Conservation (phyloP, 2,329 filamentous ascomycete species). For the Lomentospora prolificans region DNA sequence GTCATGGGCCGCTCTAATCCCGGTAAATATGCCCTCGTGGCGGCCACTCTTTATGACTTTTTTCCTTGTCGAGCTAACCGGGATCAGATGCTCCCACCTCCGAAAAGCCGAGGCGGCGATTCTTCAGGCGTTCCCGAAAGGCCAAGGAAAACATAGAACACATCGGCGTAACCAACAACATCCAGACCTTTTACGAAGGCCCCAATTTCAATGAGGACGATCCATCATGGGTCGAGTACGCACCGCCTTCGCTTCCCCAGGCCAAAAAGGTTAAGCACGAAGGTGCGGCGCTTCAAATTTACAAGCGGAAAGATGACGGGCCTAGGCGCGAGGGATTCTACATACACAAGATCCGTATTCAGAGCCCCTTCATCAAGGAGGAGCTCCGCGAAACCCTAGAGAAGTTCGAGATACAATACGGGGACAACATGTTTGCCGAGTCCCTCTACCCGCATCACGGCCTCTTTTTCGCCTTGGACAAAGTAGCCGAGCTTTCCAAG, state of each 20-base stretch:
- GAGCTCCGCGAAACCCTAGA: not conserved
- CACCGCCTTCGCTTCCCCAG: not conserved
- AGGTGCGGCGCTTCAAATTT: not conserved
- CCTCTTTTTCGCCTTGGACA: not conserved
- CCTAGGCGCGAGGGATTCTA: not conserved
- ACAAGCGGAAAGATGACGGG: not conserved
- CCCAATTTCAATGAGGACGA: not conserved
- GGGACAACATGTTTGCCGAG: not conserved
- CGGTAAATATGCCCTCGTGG: no score
- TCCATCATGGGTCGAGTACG: not conserved
- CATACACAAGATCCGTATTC: not conserved
- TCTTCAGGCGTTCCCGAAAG: not conserved
- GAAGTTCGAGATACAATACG: not conserved
- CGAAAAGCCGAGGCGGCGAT: not conserved
- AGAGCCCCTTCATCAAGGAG: not conserved
- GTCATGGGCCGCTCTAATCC: no score
- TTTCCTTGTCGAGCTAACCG: no score
- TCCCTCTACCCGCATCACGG: not conserved
- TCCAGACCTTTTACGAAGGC: not conserved
- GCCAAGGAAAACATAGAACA: not conserved
- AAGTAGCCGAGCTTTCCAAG: not conserved
- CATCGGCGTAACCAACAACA: not conserved
- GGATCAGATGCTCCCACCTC: not conserved
- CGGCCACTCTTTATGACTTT: no score
- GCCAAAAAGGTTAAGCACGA: not conserved